A percentile compares a stretch with the other conserved stretches of the same genome.
phyloP scores from a whole-genome alignment of 371 early-diverging fungal species.

The Zopfochytrium polystomum region DNA sequence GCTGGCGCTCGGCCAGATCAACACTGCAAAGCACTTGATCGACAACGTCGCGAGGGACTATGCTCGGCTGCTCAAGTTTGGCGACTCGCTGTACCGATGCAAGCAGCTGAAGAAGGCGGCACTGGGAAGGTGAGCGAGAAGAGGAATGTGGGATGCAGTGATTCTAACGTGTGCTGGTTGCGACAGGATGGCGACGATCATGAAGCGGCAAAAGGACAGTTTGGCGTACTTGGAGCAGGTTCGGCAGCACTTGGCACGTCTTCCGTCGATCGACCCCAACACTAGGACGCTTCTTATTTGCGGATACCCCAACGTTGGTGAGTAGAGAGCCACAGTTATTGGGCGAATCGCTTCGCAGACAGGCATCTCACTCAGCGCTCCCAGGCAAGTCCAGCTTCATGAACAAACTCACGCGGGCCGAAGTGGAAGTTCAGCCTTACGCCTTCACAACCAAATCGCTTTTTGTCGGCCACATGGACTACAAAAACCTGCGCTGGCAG shows the following conservation, averaged over 20 bases:
- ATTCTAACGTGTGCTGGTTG: not conserved
- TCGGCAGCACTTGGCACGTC: constrained; percentile 97
- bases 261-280: constrained; percentile 98
- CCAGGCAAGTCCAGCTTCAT: constrained; percentile 97
- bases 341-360: not conserved
- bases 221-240: constrained; percentile 99
- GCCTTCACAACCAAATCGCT: constrained; percentile 99
- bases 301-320: constrained; percentile 99
- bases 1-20: constrained; percentile 98
- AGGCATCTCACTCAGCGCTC: not conserved
- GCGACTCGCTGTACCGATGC: constrained; percentile 98
- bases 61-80: constrained; percentile 97
- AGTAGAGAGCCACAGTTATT: not conserved
- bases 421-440: constrained; percentile 99
- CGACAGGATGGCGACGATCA: constrained; percentile 96
- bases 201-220: constrained; percentile 98
- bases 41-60: constrained; percentile 98
- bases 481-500: constrained; percentile 99
- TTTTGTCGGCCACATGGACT: constrained; percentile 99
- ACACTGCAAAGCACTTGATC: constrained; percentile 94
- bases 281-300: constrained; percentile 98
- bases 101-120: constrained; percentile 99
- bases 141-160: not conserved
- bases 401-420: constrained; percentile 99
- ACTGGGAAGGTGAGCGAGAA: constrained; percentile 62